Conservation (phyloP, 2,329 filamentous ascomycete species). For the Raffaelea ambrosiae region DNA sequence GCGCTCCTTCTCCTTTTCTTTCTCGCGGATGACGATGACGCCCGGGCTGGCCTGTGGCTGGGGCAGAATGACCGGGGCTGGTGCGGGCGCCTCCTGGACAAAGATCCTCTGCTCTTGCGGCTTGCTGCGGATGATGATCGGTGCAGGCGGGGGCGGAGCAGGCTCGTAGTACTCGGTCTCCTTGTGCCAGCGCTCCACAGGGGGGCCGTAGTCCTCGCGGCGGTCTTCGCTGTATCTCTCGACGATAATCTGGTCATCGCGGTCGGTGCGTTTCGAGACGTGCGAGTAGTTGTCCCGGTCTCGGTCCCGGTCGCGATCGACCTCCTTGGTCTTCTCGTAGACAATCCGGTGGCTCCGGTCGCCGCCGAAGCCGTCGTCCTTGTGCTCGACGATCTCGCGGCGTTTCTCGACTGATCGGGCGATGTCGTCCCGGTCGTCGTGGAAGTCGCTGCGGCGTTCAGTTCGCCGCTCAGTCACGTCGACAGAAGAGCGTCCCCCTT, state of each 20-base stretch:
- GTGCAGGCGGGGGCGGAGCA: slow-evolving; percentile 33
- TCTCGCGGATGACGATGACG: slow-evolving; percentile 18
- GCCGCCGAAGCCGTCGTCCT: slow-evolving; percentile 27
- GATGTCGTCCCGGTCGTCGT: slow-evolving; percentile 13
- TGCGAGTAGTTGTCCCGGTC: slow-evolving; percentile 35
- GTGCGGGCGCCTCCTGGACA: slow-evolving; percentile 46
- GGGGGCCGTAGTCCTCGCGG: slow-evolving; percentile 36
- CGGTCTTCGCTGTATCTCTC: slow-evolving; percentile 46
- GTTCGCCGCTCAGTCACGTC: slow-evolving; percentile 26
- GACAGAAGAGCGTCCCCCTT: slow-evolving; percentile 43
- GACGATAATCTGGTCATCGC: slow-evolving; percentile 38
- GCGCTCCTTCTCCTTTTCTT: slow-evolving; percentile 14
- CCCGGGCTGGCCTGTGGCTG: slow-evolving; percentile 12
- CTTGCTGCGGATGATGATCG: slow-evolving; percentile 45
- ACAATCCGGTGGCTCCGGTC: slow-evolving; percentile 25
- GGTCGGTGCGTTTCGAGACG: slow-evolving; percentile 33
- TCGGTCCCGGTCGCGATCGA: slow-evolving; percentile 26
- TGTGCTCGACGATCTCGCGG: slow-evolving; percentile 22
- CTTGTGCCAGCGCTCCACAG: slow-evolving; percentile 51
- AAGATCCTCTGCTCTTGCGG: slow-evolving; percentile 52
- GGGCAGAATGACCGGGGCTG: slow-evolving; percentile 41
- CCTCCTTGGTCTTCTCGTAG: slow-evolving; percentile 36
- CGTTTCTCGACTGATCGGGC: slow-evolving; percentile 22
- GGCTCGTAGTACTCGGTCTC: slow-evolving; percentile 55
- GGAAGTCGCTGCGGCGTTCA: slow-evolving; percentile 14